Evolutionary conservation across 2,329 filamentous ascomycete genomes (phyloP).

Genomic region (Didymella pinodella): DNA sequence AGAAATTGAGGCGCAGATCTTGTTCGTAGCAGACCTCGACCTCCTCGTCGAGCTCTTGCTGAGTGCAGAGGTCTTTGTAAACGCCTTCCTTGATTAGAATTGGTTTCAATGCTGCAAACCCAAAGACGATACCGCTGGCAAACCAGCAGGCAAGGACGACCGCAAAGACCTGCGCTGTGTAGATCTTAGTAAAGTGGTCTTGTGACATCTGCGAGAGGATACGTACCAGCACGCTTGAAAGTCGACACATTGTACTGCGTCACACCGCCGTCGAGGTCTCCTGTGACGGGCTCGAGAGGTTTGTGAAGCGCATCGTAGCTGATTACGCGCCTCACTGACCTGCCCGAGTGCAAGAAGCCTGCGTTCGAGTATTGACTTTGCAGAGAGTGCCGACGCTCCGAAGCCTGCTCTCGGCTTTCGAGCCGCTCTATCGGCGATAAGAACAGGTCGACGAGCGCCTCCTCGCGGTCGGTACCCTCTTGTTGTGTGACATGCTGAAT

Average conservation of each 20-base stretch:
- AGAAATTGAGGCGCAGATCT: conserved; percentile 50
- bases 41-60: conserved; percentile 43
- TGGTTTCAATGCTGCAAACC: conserved; percentile 52
- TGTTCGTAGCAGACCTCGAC: conserved; percentile 52
- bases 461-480: conserved; percentile 59
- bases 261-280: conserved; percentile 54
- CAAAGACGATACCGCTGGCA: conserved; percentile 53
- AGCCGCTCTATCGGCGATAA: conserved; percentile 47
- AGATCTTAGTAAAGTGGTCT: conserved; percentile 18
- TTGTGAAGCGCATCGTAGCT: conserved; percentile 60
- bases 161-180: conserved; percentile 45
- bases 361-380: conserved; percentile 37
- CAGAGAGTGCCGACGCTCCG: conserved; percentile 42
- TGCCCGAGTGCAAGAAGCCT: conserved; percentile 35
- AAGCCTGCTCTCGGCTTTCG: conserved; percentile 37
- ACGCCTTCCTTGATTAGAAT: conserved; percentile 51
- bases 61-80: conserved; percentile 48
- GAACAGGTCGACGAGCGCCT: conserved; percentile 48
- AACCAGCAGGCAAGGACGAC: conserved; percentile 51
- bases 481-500: conserved; percentile 61
- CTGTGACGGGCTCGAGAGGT: conserved; percentile 43
- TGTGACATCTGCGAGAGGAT: conserved; percentile 9
- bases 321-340: conserved; percentile 52
- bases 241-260: conserved; percentile 60
- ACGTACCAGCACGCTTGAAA: conserved; percentile 44